Evolutionary conservation across 192 early-diverging fungal genomes (phyloP), one percentile per base, ranked within the genome.

Genomic region (Podila epicladia): DNA sequence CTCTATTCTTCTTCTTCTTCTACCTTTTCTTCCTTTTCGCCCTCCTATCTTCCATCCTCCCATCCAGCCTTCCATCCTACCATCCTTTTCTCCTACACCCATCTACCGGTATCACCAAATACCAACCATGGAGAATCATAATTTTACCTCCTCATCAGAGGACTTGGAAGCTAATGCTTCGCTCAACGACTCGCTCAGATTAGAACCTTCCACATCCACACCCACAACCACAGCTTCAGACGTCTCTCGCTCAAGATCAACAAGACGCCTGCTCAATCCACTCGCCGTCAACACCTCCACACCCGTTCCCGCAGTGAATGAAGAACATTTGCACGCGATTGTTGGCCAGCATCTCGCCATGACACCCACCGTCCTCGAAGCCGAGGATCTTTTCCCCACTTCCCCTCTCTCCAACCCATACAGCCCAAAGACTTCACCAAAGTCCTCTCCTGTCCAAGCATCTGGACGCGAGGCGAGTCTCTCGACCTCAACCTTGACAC

Each of bases 301-400:
- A 7, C 19, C 64, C 2, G 32, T n/a, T 17, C 55, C 58, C 0
- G 58, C 0, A 3, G 17, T 61, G 26, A 26, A 74, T 13, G 57
- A 64, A 7, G 64, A 74, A 22, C 65, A 61, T 26, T 49, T 74
- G 26, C 72, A 74, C n/a, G 65, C 57, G 4, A 74, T 74, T 24
- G 65, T 74, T 3, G 72, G 72, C 5, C 72, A 74, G 37, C 65
- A 74, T 29, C 59, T 74, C 11, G 65, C 65, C 59, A 1, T 74
- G 13, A 66, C 55, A 9, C 72, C 72, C 19, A 53, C 59, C 20
- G 51, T 74, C 45, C 31, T 59, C 17, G 58, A 74, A n/a, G 48
- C 57, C 2, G n/a, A 48, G 0, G 11, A 13, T 5, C 0, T 48
- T 0, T 37, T 55, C 68, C 20, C 59, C 59, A 11, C 59, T 58